Base-by-base conservation (phyloP, 1,284 basidiomycete genomes). In the Schizophyllum amplum region DNA sequence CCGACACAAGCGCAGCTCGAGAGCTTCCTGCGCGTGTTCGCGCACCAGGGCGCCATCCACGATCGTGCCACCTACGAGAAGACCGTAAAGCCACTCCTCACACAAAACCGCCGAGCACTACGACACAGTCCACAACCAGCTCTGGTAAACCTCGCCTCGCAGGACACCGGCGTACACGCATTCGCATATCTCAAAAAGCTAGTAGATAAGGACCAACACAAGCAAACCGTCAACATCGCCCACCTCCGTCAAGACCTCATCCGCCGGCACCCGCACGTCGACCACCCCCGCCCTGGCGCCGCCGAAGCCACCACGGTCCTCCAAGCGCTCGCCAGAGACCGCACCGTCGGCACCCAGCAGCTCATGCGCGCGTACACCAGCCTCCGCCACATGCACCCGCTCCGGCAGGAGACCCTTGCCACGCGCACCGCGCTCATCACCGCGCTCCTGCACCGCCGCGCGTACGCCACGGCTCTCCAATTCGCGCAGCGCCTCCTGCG, bases 401-500 rank as follows among this genome's bases (percentile, higher is more conserved):
- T 54, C 46, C 68, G 71, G 25, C 68, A 66, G 22, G 72, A 76
- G 0, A 80, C 75, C 1, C 67, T 75, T 7, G 73, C 68, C 0
- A 72, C 74, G 0, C 71, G 75, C 49, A 81, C 79, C 11, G 69
- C 81, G 23, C 67, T 84, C 53, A 74, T 88, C 26, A 75, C 76
- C 23, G 81, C 79, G 1, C 70, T 88, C 7, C 60, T 84, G 9
- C 65, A 64, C 1, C 75, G 79, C 50, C 61, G 68, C 22, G 69
- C 71, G 22, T 71, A 67, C 55, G 55, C 62, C 4, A 66, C 69
- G 1, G 82, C 83, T 0, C 64, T 72, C 24, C 64, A 64, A 1
- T 67, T 80, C 21, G 86, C 83, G 78, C 65, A 71, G 17, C 68
- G 72, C 47, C 70, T 81, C 5, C 55, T 72, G 1, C 64, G 65